A percentile compares a stretch with the other conserved stretches of the same genome.
phyloP scores from a whole-genome alignment of 805 yeast species.

The Grigorovia transvaalensis region DNA sequence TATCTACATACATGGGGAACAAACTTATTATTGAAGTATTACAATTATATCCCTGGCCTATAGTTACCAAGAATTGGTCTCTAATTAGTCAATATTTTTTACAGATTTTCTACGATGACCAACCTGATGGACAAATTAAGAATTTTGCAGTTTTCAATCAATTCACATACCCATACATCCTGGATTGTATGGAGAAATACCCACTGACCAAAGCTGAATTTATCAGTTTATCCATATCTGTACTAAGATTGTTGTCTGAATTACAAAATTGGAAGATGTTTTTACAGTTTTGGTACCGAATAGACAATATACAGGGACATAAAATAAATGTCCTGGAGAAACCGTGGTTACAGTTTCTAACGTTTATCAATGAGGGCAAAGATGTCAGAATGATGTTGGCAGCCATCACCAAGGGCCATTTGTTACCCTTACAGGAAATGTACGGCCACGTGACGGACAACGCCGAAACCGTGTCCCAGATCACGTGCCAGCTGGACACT shows the following conservation, averaged over 20 bases:
- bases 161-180: conserved; percentile 1
- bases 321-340: conserved; percentile 13
- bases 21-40: conserved; percentile 7
- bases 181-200: conserved; percentile 8
- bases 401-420: conserved; percentile 15
- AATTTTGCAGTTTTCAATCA: conserved; percentile 7
- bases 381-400: conserved; percentile 10
- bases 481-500: conserved; percentile 7
- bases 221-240: conserved; percentile 6
- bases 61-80: conserved; percentile 3
- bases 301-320: conserved; percentile 1
- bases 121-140: conserved; percentile 8
- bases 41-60: conserved; percentile 7
- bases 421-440: conserved; percentile 5
- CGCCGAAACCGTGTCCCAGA: conserved; percentile 13
- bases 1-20: conserved; percentile 3
- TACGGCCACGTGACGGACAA: conserved; percentile 10
- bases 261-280: conserved; percentile 15
- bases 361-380: conserved; percentile 10
- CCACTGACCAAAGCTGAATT: conserved; percentile 5
- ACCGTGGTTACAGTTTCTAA: conserved; percentile 20
- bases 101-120: conserved; percentile 10
- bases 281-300: conserved; percentile 19
- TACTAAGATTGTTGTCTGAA: conserved; percentile 14
- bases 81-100: conserved; percentile 14